These are phyloP conservation scores for Malassezia arunalokei DNA, from an alignment of 1,284 basidiomycete genomes.

Conservation along the genomic window DNA sequence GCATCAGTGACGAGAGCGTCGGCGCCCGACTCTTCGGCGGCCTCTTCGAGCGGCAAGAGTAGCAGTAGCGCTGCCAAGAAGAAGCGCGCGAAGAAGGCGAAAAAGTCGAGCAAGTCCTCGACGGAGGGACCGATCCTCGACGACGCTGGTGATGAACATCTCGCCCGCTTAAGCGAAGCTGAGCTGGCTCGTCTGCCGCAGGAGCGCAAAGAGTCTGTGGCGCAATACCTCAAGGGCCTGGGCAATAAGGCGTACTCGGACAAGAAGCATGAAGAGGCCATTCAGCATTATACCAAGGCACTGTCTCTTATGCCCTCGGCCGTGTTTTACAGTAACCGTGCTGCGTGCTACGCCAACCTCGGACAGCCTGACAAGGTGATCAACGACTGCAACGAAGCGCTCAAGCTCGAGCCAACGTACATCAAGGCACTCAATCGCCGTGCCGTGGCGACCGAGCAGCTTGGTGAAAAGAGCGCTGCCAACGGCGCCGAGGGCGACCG, in stretches of 20 bases:
- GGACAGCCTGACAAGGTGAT: slow-evolving; percentile 69
- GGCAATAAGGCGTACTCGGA: slow-evolving; percentile 80
- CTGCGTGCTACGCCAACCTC: slow-evolving; percentile 92
- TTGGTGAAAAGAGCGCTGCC: slow-evolving; percentile 63
- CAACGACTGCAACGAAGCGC: slow-evolving; percentile 78
- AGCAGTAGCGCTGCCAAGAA: slow-evolving; percentile 25
- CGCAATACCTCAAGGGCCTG: slow-evolving; percentile 68
- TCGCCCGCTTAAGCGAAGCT: slow-evolving; percentile 28
- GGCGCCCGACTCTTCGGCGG: background rate
- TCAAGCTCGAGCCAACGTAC: slow-evolving; percentile 72
- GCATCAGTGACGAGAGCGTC: slow-evolving; percentile 13
- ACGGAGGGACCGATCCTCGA: slow-evolving; percentile 36
- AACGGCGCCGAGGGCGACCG: slow-evolving; percentile 32
- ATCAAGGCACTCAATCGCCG: slow-evolving; percentile 91
- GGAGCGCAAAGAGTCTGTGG: slow-evolving; percentile 55
- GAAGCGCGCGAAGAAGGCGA: slow-evolving; percentile 36
- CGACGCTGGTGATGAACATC: slow-evolving; percentile 35
- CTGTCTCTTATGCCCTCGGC: slow-evolving; percentile 76
- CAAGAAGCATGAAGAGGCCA: slow-evolving; percentile 65
- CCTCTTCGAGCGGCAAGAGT: slow-evolving; percentile 6
- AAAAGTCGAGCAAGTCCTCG: slow-evolving; percentile 17
- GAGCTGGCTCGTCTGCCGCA: slow-evolving; percentile 33
- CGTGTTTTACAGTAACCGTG: slow-evolving; percentile 93
- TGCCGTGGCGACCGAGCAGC: slow-evolving; percentile 68
- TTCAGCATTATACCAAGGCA: slow-evolving; percentile 68